Evolutionary conservation across 2,329 filamentous ascomycete genomes (phyloP), one percentile per base, ranked within the genome.

Genomic region (Claviceps fusiformis): DNA sequence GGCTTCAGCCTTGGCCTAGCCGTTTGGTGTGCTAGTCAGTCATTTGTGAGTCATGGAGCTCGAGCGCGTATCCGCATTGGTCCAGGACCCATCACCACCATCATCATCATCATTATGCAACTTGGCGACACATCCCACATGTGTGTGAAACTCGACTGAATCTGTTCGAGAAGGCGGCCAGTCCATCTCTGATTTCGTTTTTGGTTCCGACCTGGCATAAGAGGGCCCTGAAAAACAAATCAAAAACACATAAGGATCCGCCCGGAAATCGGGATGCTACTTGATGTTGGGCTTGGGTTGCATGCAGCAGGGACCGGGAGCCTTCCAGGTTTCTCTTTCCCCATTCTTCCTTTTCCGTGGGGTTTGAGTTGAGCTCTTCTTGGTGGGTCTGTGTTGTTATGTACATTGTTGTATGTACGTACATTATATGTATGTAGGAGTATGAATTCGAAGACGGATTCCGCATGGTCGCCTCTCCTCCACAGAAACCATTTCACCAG

Each of bases 361-460:
- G 45, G 50, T 52, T 55, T 41, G 9, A 39, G n/a, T n/a, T n/a
- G n/a, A n/a, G n/a, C 33, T 55, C 35, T 24, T 49, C 53, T 47
- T n/a, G 50, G 45, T 55, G 50, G 44, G 45, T 41, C 54, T 8
- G 5, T 27, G 17, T 6, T 27, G 8, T 11, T n/a, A n/a, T n/a
- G n/a, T n/a, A n/a, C n/a, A 15, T 5, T 8, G 37, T n/a, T 44
- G 41, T 19, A 44, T 8, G n/a, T n/a, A n/a, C n/a, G n/a, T n/a
- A n/a, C n/a, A n/a, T n/a, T n/a, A n/a, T n/a, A n/a, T n/a, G n/a
- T n/a, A n/a, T n/a, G n/a, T 8, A 44, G 41, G 8, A 3, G 41
- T 44, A 37, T 29, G 44, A 41, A 13, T 41, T 3, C 17, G 13
- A 41, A 15, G 37, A 41, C 11, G 37, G 7, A 15, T 17, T 41